These are phyloP conservation scores for Mallotus repandus DNA, from an alignment of 441 rosid genomes.

Conservation along the genomic window DNA sequence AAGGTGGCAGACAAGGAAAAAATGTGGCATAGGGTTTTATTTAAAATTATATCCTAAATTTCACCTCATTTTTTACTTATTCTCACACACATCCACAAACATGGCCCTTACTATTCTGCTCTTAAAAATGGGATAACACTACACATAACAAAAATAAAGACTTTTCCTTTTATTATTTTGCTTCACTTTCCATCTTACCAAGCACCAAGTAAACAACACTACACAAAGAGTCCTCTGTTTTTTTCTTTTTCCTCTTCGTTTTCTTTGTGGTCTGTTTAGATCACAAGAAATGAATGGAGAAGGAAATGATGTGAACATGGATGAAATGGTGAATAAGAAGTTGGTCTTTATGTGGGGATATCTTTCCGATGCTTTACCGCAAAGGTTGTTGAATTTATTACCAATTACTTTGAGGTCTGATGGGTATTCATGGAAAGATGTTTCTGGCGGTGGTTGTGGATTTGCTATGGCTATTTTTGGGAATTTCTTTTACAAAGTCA, in stretches of 20 bases:
- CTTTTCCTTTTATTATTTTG: not conserved
- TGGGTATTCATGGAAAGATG: constrained; percentile 64
- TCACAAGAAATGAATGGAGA: constrained; percentile 49
- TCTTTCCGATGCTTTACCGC: constrained; percentile 87
- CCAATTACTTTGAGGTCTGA: constrained; percentile 50
- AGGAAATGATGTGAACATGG: constrained; percentile 40
- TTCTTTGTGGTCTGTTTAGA: not conserved
- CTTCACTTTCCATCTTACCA: not conserved
- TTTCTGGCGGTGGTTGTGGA: constrained; percentile 95
- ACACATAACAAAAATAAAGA: not conserved
- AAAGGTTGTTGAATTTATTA: constrained; percentile 67
- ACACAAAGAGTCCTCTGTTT: too few species aligned
- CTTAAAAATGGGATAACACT: too few species aligned
- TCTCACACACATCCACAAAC: too few species aligned
- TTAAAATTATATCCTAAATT: too few species aligned
- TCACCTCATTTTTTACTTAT: too few species aligned
- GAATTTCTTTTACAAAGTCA: constrained; percentile 20
- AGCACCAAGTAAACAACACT: not conserved
- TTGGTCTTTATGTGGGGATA: constrained; percentile 91
- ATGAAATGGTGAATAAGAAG: constrained; percentile 32
- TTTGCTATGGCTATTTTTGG: constrained; percentile 96
- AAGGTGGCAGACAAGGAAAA: too few species aligned
- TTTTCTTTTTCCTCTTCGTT: not conserved
- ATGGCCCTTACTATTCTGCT: too few species aligned
- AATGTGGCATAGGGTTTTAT: too few species aligned